phyloP scores from a whole-genome alignment of 768 basidiomycete species.

The Crassisporium funariophilum region DNA sequence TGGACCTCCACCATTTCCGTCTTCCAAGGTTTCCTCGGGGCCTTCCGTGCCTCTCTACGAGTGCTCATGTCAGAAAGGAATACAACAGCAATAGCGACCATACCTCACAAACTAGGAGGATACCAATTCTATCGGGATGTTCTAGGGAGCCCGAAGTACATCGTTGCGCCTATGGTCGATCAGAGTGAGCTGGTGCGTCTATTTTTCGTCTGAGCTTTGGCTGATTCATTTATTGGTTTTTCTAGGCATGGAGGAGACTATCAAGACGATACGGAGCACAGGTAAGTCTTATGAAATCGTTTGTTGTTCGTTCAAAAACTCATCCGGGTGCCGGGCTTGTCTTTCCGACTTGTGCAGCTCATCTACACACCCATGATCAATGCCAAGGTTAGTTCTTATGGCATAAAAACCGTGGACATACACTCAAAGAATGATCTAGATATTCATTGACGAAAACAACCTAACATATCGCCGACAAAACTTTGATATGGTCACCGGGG shows the following conservation, averaged over 20 bases:
- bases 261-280: conserved; percentile 83
- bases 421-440: conserved; percentile 43
- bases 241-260: conserved; percentile 86
- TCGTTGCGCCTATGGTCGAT: conserved; percentile 99
- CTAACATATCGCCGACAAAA: conserved; percentile 52
- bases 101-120: conserved; percentile 55
- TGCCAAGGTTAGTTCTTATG: conserved; percentile 60
- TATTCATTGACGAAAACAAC: conserved; percentile 58
- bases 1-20: conserved; percentile 9
- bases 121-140: conserved; percentile 84
- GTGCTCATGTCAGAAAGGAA: conserved; percentile 11
- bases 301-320: not conserved
- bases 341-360: conserved; percentile 46
- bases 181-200: conserved; percentile 88
- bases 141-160: conserved; percentile 81
- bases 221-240: conserved; percentile 4
- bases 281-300: conserved; percentile 37
- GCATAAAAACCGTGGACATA: not conserved
- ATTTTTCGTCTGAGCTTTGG: not conserved
- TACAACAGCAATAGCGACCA: not conserved
- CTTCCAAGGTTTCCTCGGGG: conserved; percentile 13
- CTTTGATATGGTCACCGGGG: conserved; percentile 70
- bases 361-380: conserved; percentile 99
- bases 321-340: not conserved
- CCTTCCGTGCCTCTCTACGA: conserved; percentile 13